These are phyloP conservation scores for Coriaria nepalensis DNA, from an alignment of 306 rosid genomes.

Conservation along the genomic window DNA sequence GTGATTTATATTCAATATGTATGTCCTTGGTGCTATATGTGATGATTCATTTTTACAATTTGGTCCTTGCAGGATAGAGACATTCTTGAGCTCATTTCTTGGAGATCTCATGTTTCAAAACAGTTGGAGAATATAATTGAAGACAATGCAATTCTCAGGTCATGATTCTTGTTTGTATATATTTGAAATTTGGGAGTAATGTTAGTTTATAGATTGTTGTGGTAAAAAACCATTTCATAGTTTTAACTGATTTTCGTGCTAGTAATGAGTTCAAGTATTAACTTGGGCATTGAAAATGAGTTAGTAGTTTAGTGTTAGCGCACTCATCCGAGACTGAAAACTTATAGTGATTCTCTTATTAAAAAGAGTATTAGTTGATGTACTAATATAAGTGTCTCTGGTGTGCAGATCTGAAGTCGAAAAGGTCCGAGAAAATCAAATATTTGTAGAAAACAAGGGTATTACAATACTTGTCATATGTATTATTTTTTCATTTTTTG, in stretches of 20 bases:
- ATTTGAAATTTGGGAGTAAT: neutral
- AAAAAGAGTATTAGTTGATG: neutral
- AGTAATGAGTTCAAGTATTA: too few species aligned
- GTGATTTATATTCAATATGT: neutral
- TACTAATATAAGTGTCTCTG: constrained; percentile 4
- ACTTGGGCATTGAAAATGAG: too few species aligned
- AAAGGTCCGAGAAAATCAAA: constrained; percentile 48
- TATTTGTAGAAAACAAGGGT: constrained; percentile 59
- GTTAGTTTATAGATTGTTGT: too few species aligned
- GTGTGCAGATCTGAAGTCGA: constrained; percentile 65
- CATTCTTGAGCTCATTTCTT: constrained; percentile 40
- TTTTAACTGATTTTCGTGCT: too few species aligned
- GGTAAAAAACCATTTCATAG: too few species aligned
- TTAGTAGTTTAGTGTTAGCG: too few species aligned
- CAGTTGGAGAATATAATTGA: constrained; percentile 46
- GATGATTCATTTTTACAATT: constrained; percentile 7
- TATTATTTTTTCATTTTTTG: constrained; percentile 42
- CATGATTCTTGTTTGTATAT: constrained; percentile 3
- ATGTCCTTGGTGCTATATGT: neutral
- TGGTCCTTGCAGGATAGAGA: constrained; percentile 50
- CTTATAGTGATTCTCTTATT: neutral
- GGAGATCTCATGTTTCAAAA: constrained; percentile 60
- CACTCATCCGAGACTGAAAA: neutral
- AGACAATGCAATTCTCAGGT: constrained; percentile 78
- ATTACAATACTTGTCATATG: constrained; percentile 41